These are phyloP conservation scores for Jamesozyma rosinii DNA, from an alignment of 805 yeast species.

Conservation along the genomic window DNA sequence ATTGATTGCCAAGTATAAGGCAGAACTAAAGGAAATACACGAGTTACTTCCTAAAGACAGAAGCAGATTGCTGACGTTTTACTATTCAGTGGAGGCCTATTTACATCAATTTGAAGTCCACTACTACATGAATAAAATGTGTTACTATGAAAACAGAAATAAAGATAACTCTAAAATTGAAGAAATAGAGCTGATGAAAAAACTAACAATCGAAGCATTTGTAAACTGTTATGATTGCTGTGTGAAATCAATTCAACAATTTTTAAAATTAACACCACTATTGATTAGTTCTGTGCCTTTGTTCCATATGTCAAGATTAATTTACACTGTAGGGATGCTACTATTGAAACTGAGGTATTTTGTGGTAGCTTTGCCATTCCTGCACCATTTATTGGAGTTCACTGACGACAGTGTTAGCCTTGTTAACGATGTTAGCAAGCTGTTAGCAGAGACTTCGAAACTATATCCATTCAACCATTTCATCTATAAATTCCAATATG, in stretches of 20 bases:
- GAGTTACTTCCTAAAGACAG: conserved; percentile 33
- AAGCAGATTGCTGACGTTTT: conserved; percentile 40
- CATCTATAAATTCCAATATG: conserved; percentile 45
- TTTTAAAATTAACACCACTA: conserved; percentile 36
- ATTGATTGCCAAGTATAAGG: conserved; percentile 38
- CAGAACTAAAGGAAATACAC: conserved; percentile 36
- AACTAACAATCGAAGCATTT: conserved; percentile 32
- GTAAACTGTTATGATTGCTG: conserved; percentile 47
- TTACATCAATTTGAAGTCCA: conserved; percentile 47
- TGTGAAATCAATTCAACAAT: conserved; percentile 41
- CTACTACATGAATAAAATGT: conserved; percentile 15
- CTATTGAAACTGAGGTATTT: conserved; percentile 47
- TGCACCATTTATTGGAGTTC: conserved; percentile 36
- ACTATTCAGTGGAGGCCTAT: conserved; percentile 57
- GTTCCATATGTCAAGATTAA: conserved; percentile 45
- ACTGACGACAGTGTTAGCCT: conserved; percentile 38
- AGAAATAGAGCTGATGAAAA: background rate
- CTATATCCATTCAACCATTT: conserved; percentile 40
- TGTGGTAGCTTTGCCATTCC: conserved; percentile 43
- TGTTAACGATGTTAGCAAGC: conserved; percentile 19
- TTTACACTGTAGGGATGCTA: conserved; percentile 56
- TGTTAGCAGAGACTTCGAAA: conserved; percentile 24
- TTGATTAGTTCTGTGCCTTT: conserved; percentile 50
- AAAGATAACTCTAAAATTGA: background rate
- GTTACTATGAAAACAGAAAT: background rate